Conservation (phyloP, 495 filamentous ascomycete genomes). For the Jackrogersella multiformis region DNA sequence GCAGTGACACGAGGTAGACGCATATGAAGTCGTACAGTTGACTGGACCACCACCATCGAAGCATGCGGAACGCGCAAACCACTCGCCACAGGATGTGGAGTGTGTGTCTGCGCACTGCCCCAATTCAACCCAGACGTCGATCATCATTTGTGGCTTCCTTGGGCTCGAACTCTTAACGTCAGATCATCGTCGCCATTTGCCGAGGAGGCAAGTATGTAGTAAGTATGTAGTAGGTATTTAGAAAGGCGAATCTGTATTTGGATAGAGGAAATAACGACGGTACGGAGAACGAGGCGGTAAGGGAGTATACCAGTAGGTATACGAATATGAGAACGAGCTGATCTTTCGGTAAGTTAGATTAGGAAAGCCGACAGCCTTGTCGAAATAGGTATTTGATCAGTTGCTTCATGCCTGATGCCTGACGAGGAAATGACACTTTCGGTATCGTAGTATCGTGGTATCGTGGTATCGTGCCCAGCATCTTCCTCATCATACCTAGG, state of each 20-base stretch:
- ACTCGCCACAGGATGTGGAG: conserved; percentile 40
- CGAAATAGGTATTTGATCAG: conserved; percentile 14
- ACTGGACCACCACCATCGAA: no score
- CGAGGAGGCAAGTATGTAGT: neutral
- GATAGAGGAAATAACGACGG: conserved; percentile 17
- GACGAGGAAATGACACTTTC: conserved; percentile 32
- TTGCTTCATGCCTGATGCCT: conserved; percentile 15
- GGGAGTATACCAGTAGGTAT: conserved; percentile 1
- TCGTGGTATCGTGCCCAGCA: conserved; percentile 6
- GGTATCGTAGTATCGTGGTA: neutral
- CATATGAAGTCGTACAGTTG: conserved; percentile 36
- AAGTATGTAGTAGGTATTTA: no score
- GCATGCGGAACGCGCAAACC: conserved; percentile 35
- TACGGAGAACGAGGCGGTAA: conserved; percentile 17
- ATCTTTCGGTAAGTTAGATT: conserved; percentile 14
- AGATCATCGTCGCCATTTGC: conserved; percentile 19
- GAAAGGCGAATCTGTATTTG: conserved; percentile 8
- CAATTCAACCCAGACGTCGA: conserved; percentile 33
- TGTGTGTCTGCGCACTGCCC: conserved; percentile 32
- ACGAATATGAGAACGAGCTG: neutral
- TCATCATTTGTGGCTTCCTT: conserved; percentile 35
- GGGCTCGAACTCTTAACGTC: conserved; percentile 34
- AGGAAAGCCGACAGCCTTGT: conserved; percentile 20
- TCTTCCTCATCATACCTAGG: conserved; percentile 11
- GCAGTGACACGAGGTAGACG: conserved; percentile 32